Percentiles rank a stretch among this genome's conserved stretches.
These are phyloP conservation scores for Bruguiera parviflora DNA, from an alignment of 345 rosid genomes.

Conservation along the genomic window DNA sequence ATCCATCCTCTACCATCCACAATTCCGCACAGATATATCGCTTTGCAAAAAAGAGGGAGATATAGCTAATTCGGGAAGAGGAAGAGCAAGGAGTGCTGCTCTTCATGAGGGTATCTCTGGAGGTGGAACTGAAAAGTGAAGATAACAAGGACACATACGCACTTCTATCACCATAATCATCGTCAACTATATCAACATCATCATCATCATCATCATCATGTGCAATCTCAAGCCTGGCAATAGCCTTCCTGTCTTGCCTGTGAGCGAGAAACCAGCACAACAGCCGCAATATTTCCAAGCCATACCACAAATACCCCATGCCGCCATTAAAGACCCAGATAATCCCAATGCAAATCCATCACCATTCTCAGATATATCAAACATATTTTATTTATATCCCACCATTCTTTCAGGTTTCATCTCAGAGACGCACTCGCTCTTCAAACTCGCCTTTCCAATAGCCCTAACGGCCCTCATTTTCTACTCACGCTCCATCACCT, in stretches of 20 bases:
- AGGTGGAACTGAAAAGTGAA: not conserved
- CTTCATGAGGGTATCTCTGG: slow-evolving; percentile 48
- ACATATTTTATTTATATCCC: not conserved
- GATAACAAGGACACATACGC: not conserved
- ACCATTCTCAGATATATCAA: not conserved
- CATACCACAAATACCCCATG: slow-evolving; percentile 39
- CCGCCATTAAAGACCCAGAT: slow-evolving; percentile 24
- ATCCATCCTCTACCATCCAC: slow-evolving; percentile 14
- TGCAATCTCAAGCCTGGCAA: slow-evolving; percentile 38
- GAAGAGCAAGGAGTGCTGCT: slow-evolving; percentile 27
- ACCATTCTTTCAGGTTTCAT: slow-evolving; percentile 34
- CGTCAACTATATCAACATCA: not conserved
- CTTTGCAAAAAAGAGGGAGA: not conserved
- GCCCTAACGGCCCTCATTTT: slow-evolving; percentile 76
- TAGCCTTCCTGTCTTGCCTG: slow-evolving; percentile 20
- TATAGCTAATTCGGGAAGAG: too few species aligned
- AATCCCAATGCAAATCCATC: slow-evolving; percentile 3
- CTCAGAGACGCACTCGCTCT: slow-evolving; percentile 63
- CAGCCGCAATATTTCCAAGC: slow-evolving; percentile 33
- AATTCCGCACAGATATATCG: not conserved
- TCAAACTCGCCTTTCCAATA: slow-evolving; percentile 74
- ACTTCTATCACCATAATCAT: not conserved
- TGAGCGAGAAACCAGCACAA: slow-evolving; percentile 34
- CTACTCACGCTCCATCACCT: slow-evolving; percentile 78
- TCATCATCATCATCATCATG: slow-evolving; percentile 40